Evolutionary conservation across 2,329 filamentous ascomycete species (phyloP), one percentile per base, ranked within the genome.

Genomic region (Penicillium sumatraense): DNA sequence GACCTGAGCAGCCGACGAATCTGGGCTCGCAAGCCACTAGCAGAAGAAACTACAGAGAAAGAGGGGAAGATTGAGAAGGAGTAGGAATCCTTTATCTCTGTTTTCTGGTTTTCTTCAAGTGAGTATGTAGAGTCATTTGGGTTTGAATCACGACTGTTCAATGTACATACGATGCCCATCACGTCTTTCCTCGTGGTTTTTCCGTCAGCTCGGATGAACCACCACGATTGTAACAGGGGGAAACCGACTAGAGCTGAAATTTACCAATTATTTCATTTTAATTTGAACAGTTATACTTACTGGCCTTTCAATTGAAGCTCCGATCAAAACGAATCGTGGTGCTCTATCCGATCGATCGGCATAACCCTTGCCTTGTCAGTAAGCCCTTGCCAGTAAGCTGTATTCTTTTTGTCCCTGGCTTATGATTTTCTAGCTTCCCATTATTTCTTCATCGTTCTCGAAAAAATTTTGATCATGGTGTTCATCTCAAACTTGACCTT

Each of bases 21-120:
- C 11, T 59, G 54, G 54, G 57, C 57, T 20, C 57, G 57, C n/a
- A 59, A 59, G 40, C 57, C 57, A 3, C 36, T 46, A 5, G 36
- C 51, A 20, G 36, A 49, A n/a, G 57, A 59, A 26, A 4, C 11
- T 4, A 9, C 16, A 4, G 18, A 7, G 9, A 31, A 14, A 18
- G 16, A 10, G 13, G n/a, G 33, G 26, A 18, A 46, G 10, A 21
- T 6, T 9, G 7, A 33, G 42, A 21, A 29, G 11, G 8, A 33
- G 26, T n/a, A 46, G 26, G 5, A 3, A 13, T 29, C 36, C 2
- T 21, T 40, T 11, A 21, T 21, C 8, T 7, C 36, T 3, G 3
- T 13, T 40, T 10, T n/a, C 18, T n/a, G n/a, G n/a, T n/a, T 36
- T 36, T 36, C 5, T 5, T 14, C 33, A 36, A n/a, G 33, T 16